Base-by-base conservation (phyloP, 495 filamentous ascomycete species). In the Extremus antarcticus region DNA sequence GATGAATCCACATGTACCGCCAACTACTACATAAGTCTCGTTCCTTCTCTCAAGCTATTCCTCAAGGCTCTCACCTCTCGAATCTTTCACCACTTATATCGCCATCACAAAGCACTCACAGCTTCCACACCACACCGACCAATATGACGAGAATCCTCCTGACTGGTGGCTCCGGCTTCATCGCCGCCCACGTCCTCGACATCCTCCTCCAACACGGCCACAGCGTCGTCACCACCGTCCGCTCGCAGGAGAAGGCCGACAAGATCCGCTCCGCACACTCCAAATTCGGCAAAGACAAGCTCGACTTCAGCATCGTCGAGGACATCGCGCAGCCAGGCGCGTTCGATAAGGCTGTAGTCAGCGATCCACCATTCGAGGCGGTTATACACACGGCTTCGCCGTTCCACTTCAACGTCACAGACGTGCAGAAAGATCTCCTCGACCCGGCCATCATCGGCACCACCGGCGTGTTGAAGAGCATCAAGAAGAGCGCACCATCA, bases 361-460 rank as follows among this genome's bases (percentile, higher is more conserved):
- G 76, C 16, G 70, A 79, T 47, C 85, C 86, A 1, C 85, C 82
- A 2, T 83, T 95, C 56, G 90, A 91, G 56, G 84, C 81, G 57
- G 88, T 97, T 22, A 73, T 95, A 47, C 90, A 97, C 69, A 94
- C 88, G 0, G 90, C 91, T 1, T 85, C 35, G 13, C 89, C 90
- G 2, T 94, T 94, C 72, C 86, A 90, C 66, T 86, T 78, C 56
- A 70, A 69, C 53, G 71, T 74, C 58, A 76, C 73, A 20, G 86
- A 95, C 65, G 77, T 85, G 8, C 74, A 88, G 58, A 92, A 81
- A 57, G 86, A 95, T 43, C 78, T 96, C 41, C 67, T 95, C 43
- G 86, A 92, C 58, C 88, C 89, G 0, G 89, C 89, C 0, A 76
- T 94, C 57, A 85, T 83, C 64, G 91, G 91, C 41, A 97, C 90